Base-by-base conservation (phyloP, 2,329 filamentous ascomycete genomes). In the Neofusicoccum sp. region DNA sequence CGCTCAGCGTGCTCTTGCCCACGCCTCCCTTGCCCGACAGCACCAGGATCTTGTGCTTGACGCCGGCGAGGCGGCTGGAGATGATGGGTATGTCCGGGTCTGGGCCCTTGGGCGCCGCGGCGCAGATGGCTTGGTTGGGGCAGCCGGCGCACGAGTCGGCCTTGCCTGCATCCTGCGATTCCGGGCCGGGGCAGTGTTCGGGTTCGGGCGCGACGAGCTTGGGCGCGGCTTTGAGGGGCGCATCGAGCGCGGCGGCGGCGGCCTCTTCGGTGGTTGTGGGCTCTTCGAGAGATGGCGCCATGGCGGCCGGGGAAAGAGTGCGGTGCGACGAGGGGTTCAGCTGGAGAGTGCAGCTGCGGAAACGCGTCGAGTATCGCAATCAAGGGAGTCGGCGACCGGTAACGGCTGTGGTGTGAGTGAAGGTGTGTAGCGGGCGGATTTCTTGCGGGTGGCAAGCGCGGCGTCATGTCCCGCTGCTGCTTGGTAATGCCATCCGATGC, bases 21-120 rank as follows among this genome's bases (percentile, higher is more conserved):
- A 99, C 95, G 48, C 95, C 95, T 63, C 95, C 95, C 81, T 98
- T 99, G 64, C 95, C 95, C 56, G 89, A 93, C 4, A 99, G 82
- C 5, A 99, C 88, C 56, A 99, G 84, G 61, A 99, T 89, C 77
- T 98, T 98, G 79, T 98, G 93, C 68, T 86, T 86, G 64, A 99
- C 89, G 56, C 86, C 85, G 9, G 87, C 82, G 3, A 99, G 86
- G 3, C 93, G 90, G 60, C 88, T 85, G 14, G 92, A 89, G 69
- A 99, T 97, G 66, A 95, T 75, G 3, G 92, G 88, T 47, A 98
- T 90, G 74, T 99, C 95, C 0, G 93, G 93, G 73, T 99, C 95
- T 1, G 95, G 93, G 0, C 93, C 95, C 76, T 97, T 97, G 24
- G 93, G 93, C 1, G 93, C 90, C 1, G 93, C 90, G 16, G 93